Percentiles rank a stretch among this genome's conserved stretches.
These are phyloP conservation scores for Pyracantha coccinea DNA, from an alignment of 331 rosid species.

Conservation along the genomic window DNA sequence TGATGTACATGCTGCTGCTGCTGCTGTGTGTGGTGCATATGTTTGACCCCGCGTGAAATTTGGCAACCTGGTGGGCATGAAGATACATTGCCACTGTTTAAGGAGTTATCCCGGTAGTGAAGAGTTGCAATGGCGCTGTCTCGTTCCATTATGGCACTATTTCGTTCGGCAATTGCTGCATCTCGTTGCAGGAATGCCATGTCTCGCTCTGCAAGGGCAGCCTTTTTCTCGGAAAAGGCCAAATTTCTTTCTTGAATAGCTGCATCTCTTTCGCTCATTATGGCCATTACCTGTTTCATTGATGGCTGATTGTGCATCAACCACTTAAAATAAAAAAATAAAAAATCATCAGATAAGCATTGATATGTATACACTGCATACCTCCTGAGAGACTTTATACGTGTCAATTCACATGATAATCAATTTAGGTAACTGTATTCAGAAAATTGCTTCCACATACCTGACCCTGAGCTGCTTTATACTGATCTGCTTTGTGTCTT, in stretches of 20 bases:
- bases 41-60: constrained; percentile 85
- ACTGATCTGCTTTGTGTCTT: constrained; percentile 78
- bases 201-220: constrained; percentile 82
- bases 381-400: neutral
- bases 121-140: constrained; percentile 80
- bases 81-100: constrained; percentile 40
- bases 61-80: constrained; percentile 95
- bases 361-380: neutral
- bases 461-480: constrained; percentile 88
- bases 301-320: constrained; percentile 86
- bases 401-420: neutral
- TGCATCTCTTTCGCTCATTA: constrained; percentile 84
- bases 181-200: constrained; percentile 79
- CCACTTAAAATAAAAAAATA: constrained; percentile 45
- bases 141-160: constrained; percentile 63
- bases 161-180: constrained; percentile 71
- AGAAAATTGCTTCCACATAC: constrained; percentile 28
- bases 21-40: constrained; percentile 71
- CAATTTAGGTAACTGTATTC: neutral
- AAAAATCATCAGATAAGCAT: neutral
- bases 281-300: constrained; percentile 84
- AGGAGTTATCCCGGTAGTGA: constrained; percentile 61
- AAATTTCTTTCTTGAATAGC: constrained; percentile 78
- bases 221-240: constrained; percentile 78
- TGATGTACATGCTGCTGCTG: constrained; percentile 58